These are phyloP conservation scores for Pontederia paniculata DNA, from an alignment of 176 grass and related monocot species.

Conservation along the genomic window DNA sequence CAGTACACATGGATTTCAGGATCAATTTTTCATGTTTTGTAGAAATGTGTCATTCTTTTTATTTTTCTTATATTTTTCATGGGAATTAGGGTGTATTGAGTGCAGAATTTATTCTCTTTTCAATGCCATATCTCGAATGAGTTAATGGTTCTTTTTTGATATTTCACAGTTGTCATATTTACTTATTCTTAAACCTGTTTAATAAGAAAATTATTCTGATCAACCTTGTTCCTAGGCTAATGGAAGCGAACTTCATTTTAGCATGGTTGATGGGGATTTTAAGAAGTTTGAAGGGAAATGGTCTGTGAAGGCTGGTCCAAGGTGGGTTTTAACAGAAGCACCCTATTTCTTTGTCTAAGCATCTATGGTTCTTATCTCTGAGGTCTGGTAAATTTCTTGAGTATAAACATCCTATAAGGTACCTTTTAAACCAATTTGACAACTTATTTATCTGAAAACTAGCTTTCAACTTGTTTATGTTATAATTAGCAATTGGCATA, in stretches of 20 bases:
- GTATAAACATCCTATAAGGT: too few relatives aligned
- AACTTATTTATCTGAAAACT: too few relatives aligned
- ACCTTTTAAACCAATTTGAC: too few relatives aligned
- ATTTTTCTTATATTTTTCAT: too few relatives aligned
- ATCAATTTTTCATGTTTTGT: not conserved
- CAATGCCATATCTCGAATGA: too few relatives aligned
- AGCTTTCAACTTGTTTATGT: too few relatives aligned
- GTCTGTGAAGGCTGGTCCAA: conserved; percentile 63
- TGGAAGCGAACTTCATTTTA: conserved; percentile 80
- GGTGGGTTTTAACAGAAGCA: conserved; percentile 22
- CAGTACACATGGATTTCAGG: too few relatives aligned
- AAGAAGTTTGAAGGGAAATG: conserved; percentile 99
- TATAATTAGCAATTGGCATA: too few relatives aligned
- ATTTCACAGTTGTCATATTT: not conserved
- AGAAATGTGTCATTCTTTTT: not conserved
- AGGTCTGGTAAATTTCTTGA: too few relatives aligned
- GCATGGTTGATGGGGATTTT: conserved; percentile 91
- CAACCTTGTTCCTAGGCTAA: conserved; percentile 22
- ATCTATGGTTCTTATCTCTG: too few relatives aligned
- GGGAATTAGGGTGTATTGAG: too few relatives aligned
- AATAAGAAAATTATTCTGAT: conserved; percentile 1
- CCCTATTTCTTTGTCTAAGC: not conserved
- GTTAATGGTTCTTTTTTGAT: not conserved
- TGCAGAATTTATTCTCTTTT: too few relatives aligned
- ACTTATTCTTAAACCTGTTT: not conserved